Conservation (phyloP, 108 stramenopile species). For the Skeletonema tropicum region DNA sequence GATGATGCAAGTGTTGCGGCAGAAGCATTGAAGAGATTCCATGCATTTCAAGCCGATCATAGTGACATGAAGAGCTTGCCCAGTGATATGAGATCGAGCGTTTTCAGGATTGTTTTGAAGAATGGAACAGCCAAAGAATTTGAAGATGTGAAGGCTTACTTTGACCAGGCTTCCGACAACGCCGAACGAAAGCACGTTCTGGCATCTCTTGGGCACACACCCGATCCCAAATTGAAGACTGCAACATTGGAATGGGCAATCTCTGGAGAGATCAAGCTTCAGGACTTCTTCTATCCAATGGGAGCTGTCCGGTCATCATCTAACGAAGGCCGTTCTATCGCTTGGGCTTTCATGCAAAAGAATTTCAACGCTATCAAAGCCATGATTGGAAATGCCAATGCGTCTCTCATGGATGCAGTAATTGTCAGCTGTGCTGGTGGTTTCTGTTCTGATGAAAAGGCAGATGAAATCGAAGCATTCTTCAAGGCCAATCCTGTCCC, state of each 20-base stretch:
- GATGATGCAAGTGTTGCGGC: conserved; percentile 72
- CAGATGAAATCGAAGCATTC: conserved; percentile 91
- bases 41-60: conserved; percentile 72
- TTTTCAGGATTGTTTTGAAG: conserved; percentile 91
- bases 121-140: conserved; percentile 86
- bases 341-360: conserved; percentile 91
- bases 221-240: conserved; percentile 72
- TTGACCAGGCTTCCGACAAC: conserved; percentile 70
- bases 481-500: conserved; percentile 86
- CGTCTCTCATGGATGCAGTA: conserved; percentile 91
- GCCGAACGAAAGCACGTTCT: conserved; percentile 86
- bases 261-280: conserved; percentile 91
- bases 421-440: conserved; percentile 86
- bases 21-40: conserved; percentile 85
- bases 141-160: conserved; percentile 78
- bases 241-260: conserved; percentile 91
- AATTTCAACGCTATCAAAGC: conserved; percentile 79
- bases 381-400: conserved; percentile 87
- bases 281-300: conserved; percentile 98
- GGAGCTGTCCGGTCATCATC: conserved; percentile 77
- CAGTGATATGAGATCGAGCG: conserved; percentile 84
- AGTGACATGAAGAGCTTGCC: conserved; percentile 77
- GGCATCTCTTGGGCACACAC: conserved; percentile 67
- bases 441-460: conserved; percentile 81
- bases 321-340: conserved; percentile 77